Percentiles rank a stretch among this genome's conserved stretches.
Conservation (phyloP, 2,329 filamentous ascomycete species). For the Colletotrichum tanaceti region DNA sequence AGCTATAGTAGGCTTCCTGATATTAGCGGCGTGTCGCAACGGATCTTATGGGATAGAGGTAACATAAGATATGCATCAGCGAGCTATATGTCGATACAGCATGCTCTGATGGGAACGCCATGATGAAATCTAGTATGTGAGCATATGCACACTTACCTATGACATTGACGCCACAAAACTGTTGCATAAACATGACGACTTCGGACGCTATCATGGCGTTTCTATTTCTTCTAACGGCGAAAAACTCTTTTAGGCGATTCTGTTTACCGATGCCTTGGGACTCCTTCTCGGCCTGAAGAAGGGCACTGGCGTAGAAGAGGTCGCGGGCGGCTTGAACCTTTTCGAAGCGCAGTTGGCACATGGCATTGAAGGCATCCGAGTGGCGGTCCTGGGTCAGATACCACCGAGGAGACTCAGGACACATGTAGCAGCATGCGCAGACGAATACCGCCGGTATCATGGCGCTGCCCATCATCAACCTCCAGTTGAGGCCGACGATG, state of each 20-base stretch:
- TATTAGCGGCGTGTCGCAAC: not conserved
- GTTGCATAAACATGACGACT: conserved; percentile 76
- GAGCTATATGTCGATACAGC: no score
- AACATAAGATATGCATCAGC: no score
- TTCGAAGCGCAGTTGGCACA: conserved; percentile 60
- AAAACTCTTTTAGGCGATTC: conserved; percentile 66
- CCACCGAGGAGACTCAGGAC: conserved; percentile 63
- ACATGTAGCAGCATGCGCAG: conserved; percentile 63
- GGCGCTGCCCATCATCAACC: conserved; percentile 76
- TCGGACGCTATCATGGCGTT: conserved; percentile 70
- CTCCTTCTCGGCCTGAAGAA: conserved; percentile 67
- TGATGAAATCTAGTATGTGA: not conserved
- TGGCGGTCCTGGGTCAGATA: conserved; percentile 62
- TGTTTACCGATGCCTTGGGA: conserved; percentile 59
- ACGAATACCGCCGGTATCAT: conserved; percentile 71
- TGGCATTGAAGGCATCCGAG: conserved; percentile 58
- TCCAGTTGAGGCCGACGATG: conserved; percentile 72
- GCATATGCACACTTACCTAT: conserved; percentile 21
- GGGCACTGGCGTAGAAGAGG: conserved; percentile 66
- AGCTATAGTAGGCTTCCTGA: conserved; percentile 65
- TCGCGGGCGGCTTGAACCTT: conserved; percentile 67
- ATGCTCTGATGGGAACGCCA: no score
- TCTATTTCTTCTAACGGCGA: conserved; percentile 71
- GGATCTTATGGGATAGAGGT: no score
- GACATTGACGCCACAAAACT: conserved; percentile 46